phyloP scores from a whole-genome alignment of 768 basidiomycete species.

The Boletus sensibilis region DNA sequence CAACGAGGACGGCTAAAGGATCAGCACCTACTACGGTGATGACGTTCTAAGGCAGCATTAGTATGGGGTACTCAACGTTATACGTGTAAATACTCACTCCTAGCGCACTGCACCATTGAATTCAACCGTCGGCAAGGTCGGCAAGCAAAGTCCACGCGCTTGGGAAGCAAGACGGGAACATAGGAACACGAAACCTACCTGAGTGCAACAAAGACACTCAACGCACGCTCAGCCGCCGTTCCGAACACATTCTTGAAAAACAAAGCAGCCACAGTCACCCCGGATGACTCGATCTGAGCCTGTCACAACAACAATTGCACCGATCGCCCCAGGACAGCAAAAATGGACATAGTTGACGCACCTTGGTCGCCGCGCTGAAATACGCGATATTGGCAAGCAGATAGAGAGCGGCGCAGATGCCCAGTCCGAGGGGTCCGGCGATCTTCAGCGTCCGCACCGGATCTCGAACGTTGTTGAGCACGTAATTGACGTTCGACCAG shows the following conservation, averaged over 20 bases:
- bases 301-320: conserved; percentile 10
- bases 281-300: conserved; percentile 46
- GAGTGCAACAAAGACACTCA: conserved; percentile 54
- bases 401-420: conserved; percentile 52
- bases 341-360: not conserved
- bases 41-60: conserved; percentile 24
- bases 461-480: conserved; percentile 44
- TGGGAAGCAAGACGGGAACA: not conserved
- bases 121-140: not conserved
- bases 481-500: conserved; percentile 59
- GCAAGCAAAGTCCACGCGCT: not conserved
- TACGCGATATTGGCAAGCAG: conserved; percentile 58
- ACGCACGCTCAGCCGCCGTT: conserved; percentile 46
- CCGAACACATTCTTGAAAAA: conserved; percentile 64
- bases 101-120: conserved; percentile 29
- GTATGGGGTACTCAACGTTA: not conserved
- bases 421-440: conserved; percentile 55
- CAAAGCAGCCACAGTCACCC: conserved; percentile 55
- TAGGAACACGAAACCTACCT: conserved; percentile 35
- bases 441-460: conserved; percentile 61
- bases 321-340: too few relatives aligned
- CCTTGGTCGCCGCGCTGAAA: conserved; percentile 39
- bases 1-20: not conserved
- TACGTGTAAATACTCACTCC: conserved; percentile 22
- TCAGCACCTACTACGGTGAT: conserved; percentile 27